Evolutionary conservation across 1,139 yeast species (phyloP), one percentile per base, ranked within the genome.

Genomic region (Diutina catenulata): DNA sequence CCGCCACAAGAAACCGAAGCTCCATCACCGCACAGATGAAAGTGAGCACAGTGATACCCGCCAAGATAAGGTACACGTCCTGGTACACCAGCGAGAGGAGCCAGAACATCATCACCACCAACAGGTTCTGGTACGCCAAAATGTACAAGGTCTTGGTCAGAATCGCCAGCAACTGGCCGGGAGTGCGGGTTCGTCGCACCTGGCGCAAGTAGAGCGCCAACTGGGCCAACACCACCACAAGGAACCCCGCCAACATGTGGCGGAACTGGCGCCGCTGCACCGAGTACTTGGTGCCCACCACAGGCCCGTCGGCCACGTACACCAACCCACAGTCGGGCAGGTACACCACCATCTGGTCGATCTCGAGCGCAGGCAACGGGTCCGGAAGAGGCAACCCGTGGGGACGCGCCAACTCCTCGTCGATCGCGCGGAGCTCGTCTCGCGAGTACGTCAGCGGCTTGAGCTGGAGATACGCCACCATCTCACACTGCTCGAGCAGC

Each of bases 271-370:
- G 48, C 37, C 68, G 60, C 37, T 62, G 65, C 3, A 74, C 64
- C 47, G 76, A 84, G 39, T 61, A 56, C 43, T 75, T 70, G 15
- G 70, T 60, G 0, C 95, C 95, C n/a, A 45, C 47, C n/a, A 73
- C 60, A 1, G 29, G 35, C 5, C 49, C 42, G 20, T 60, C 60
- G 11, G 72, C 47, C 2, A 61, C 54, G 9, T 83, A 45, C 0
- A 70, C 55, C 3, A 80, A 52, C 0, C 88, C 94, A 60, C 97
- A 88, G 52, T 88, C 95, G 0, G 96, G 96, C 0, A 95, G 84
- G 50, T 82, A 87, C 15, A 84, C 44, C 19, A 83, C 45, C 5
- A 80, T 83, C 8, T 68, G 58, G 6, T 68, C 55, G 10, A 86
- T 50, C 26, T 59, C 60, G 14, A 88, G 48, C 2, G 57, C 52